Base-by-base conservation (phyloP, 2,329 filamentous ascomycete species). In the Aspergillus hiratsukae region DNA sequence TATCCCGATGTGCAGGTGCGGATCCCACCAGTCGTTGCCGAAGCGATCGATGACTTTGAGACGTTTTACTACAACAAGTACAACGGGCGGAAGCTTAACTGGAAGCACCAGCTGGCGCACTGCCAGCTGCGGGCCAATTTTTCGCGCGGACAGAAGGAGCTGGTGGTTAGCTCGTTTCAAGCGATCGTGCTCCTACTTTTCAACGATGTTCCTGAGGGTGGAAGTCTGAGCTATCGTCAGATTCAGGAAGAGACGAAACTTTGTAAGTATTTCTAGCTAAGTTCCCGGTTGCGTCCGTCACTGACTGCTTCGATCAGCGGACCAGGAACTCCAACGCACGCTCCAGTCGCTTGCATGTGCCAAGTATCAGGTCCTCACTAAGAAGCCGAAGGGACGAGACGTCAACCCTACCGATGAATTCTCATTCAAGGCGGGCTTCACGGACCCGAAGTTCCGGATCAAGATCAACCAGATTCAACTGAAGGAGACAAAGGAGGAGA, bases 381-480 rank as follows among this genome's bases (percentile, higher is more conserved):
- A 99, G 75, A 84, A 87, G 59, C 94, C 94, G 37, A 91, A 90
- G 73, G 88, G 90, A 52, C 85, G 87, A 54, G 92, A 99, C 0
- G 86, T 99, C 63, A 82, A 83, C 57, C 69, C 79, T 0, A 90
- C 84, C 0, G 95, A 99, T 75, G 89, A 87, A 0, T 99, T 99
- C 68, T 85, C 84, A 0, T 87, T 96, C 68, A 97, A 97, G 76
- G 75, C 81, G 48, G 72, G 72, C 17, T 99, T 99, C 74, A 78
- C 78, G 2, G 88, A 97, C 69, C 82, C 87, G 21, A 96, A 94
- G 74, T 89, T 90, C 74, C 86, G 91, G 55, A 87, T 99, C 76
- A 99, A 99, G 79, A 97, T 99, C 79, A 99, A 97, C 76, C 93
- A 97, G 75, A 94, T 99, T 65, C 94, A 99, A 75, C 83, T 97